Evolutionary conservation across 2,329 filamentous ascomycete genomes (phyloP).

Genomic region (Stagonosporopsis chrysanthemi): DNA sequence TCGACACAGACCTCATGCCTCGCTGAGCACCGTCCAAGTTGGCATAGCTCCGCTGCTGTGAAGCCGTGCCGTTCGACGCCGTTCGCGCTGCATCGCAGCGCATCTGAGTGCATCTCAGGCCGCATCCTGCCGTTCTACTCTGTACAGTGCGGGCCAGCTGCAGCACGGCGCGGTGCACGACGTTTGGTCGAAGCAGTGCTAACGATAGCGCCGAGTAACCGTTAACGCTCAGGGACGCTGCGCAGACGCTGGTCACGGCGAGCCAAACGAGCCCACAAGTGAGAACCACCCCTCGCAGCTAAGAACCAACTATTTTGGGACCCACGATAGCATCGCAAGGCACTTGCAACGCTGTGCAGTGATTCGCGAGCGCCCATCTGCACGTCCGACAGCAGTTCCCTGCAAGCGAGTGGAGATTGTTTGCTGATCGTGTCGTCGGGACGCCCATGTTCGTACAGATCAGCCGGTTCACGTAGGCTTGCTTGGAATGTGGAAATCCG

Average conservation of each 20-base stretch:
- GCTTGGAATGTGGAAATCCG: conserved; percentile 22
- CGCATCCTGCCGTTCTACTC: conserved; percentile 12
- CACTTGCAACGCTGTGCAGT: conserved; percentile 28
- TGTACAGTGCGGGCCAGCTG: conserved; percentile 24
- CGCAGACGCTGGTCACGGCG: conserved; percentile 20
- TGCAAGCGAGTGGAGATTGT: conserved; percentile 47
- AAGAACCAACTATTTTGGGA: conserved; percentile 43
- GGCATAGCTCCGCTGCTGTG: conserved; percentile 28
- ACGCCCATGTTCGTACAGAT: conserved; percentile 29
- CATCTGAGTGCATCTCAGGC: conserved; percentile 10
- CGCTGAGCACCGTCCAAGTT: conserved; percentile 30
- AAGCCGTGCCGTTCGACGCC: conserved; percentile 11
- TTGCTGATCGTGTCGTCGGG: conserved; percentile 48
- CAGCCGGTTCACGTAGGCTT: conserved; percentile 38
- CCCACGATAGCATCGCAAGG: conserved; percentile 35
- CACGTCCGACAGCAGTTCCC: conserved; percentile 37
- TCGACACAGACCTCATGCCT: conserved; percentile 40
- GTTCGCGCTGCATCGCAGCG: conserved; percentile 5
- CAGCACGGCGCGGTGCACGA: conserved; percentile 31
- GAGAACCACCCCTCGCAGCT: conserved; percentile 33
- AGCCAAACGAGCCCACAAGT: conserved; percentile 9
- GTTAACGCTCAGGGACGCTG: conserved; percentile 39
- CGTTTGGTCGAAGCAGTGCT: conserved; percentile 24
- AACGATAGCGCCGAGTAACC: conserved; percentile 35
- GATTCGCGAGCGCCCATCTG: conserved; percentile 41